Evolutionary conservation across 768 basidiomycete genomes (phyloP).

Genomic region (Suillus plorans): DNA sequence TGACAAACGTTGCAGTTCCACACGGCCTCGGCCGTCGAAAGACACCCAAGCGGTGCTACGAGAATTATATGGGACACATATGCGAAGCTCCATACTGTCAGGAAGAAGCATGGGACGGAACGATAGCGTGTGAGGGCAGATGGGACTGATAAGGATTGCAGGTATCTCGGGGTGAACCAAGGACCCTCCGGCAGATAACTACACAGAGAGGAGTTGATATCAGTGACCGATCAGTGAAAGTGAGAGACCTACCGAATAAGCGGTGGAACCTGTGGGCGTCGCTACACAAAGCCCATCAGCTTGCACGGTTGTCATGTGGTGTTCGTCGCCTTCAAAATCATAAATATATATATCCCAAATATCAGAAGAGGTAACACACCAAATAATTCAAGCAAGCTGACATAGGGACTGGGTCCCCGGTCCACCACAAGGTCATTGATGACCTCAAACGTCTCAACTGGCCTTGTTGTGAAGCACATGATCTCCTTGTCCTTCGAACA

Average conservation of each 20-base stretch:
- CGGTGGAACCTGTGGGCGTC: slow-evolving; percentile 97
- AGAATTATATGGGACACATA: slow-evolving; percentile 99
- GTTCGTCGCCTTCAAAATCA: slow-evolving; percentile 79
- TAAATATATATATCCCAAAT: slow-evolving; percentile 11
- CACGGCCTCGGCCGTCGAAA: slow-evolving; percentile 95
- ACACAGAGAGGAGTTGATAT: slow-evolving; percentile 7
- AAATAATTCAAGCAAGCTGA: slow-evolving; percentile 92
- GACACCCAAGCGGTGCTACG: slow-evolving; percentile 98
- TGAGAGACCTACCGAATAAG: slow-evolving; percentile 77
- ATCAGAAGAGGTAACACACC: slow-evolving; percentile 52
- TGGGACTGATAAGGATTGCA: slow-evolving; percentile 92
- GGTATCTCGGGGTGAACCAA: slow-evolving; percentile 98
- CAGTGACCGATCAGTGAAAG: slow-evolving; percentile 3
- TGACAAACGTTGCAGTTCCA: slow-evolving; percentile 89
- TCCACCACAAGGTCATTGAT: slow-evolving; percentile 98
- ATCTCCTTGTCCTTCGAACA: slow-evolving; percentile 89
- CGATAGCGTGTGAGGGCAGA: slow-evolving; percentile 97
- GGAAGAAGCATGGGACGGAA: slow-evolving; percentile 99
- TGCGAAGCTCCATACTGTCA: slow-evolving; percentile 96
- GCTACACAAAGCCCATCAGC: slow-evolving; percentile 94
- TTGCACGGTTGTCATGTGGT: slow-evolving; percentile 99
- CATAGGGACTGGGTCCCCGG: slow-evolving; percentile 96
- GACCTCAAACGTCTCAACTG: slow-evolving; percentile 94
- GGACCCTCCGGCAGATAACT: slow-evolving; percentile 95
- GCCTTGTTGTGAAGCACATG: slow-evolving; percentile 94